Base-by-base conservation (phyloP, 164 flowering plant genomes). In the Taxillus chinensis region DNA sequence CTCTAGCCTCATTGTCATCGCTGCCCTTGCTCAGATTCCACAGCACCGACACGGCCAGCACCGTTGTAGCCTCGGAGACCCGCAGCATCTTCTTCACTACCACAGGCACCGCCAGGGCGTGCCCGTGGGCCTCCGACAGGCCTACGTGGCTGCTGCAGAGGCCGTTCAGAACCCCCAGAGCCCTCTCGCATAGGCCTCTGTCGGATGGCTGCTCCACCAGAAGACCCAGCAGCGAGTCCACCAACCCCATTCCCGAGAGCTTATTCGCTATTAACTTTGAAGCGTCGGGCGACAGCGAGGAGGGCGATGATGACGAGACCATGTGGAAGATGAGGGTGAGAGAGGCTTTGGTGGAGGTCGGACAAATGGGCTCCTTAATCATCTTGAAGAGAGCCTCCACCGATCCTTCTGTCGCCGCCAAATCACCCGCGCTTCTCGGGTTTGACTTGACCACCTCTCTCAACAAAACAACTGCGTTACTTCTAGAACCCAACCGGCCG, bases 51-150 rank as follows among this genome's bases (percentile, higher is more conserved):
- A 87, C 86, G 0, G 95, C 75, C 10, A 83, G 78, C 66, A 81
- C 85, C 0, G 89, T 86, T 3, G 87, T 83, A 74, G 83, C 39
- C 8, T 81, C 82, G 0, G 96, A 86, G 2, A 87, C 80, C 8
- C 91, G 66, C 40, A 87, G 65, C 3, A 92, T 64, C 75, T 92
- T 92, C 86, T 86, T 92, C 17, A 89, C 89, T 65, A 92, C 7
- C 0, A 87, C 76, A 3, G 98, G 95, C 49, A 80, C 67, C 0
- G 81, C 67, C 57, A 87, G 66, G 2, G 86, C 88, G 64, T 92
- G 71, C 0, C 46, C 56, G 38, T 62, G 65, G 0, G 83, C 85
- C 54, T 39, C 55, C 11, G 77, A 73, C 42, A 72, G 61, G 54
- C 88, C 96, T 52, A 61, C 49, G 2, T 69, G 55, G 17, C 6